Base-by-base conservation (phyloP, 371 early-diverging fungal genomes). In the Mucor saturninus region DNA sequence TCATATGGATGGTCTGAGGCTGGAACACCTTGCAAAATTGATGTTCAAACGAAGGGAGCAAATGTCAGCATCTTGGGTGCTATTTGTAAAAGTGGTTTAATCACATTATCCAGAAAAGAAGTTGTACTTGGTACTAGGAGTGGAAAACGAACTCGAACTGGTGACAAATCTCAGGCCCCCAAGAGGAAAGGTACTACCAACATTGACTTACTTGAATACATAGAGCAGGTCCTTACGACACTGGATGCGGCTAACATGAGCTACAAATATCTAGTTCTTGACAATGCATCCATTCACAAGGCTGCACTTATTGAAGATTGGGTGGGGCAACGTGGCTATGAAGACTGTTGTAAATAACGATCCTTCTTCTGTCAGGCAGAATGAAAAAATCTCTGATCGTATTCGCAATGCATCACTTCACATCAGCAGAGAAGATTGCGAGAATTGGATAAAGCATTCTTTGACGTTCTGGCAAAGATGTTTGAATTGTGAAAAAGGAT, bases 311-410 rank as follows among this genome's bases (percentile, higher is more conserved):
- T 63, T 48, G 46, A 56, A 38, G 38, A 38, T 38, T 38, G 38
- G 38, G 38, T 38, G 1, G 38, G 38, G 6, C 38, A 38, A 38
- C 38, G 38, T 38, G 38, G 38, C 38, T 38, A 38, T 38, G 49
- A 64, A 64, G 30, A 54, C 43, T 65, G 67, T 59, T 56, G 62
- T 57, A 64, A 64, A 64, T 31, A 63, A 64, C 13, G 57, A 57
- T 53, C 51, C 21, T 21, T 21, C 21, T 21, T 21, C 21, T 21
- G 21, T 21, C 21, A 54, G 53, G 42, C 42, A 42, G 42, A 52
- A 50, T 40, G 40, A 52, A 60, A 60, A 42, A 46, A 21, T 48
- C 38, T 49, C 49, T 55, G 53, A 60, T 42, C 60, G 52, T 52
- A 52, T 52, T 60, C 53, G 52, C 52, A 60, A 53, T 43, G 52